Base-by-base conservation (phyloP, 2,329 filamentous ascomycete genomes). In the Blumeria graminis region DNA sequence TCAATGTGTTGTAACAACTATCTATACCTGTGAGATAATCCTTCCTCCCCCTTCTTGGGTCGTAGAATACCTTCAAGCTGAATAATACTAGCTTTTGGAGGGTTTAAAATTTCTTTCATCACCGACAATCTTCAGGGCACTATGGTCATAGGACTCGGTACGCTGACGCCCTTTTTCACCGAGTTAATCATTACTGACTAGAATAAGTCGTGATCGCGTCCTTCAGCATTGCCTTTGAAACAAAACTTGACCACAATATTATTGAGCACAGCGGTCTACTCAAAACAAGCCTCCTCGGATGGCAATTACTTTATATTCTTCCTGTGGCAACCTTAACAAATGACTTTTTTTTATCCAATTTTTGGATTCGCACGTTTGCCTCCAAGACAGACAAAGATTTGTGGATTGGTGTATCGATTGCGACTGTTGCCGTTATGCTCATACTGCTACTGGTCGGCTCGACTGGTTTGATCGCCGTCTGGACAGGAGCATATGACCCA, bases 241-340 rank as follows among this genome's bases (percentile, higher is more conserved):
- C 82, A 5, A 70, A 86, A 34, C 83, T 92, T 60, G 76, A 89
- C 64, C 76, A 73, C 34, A 75, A 74, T 39, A 72, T 86, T 11
- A 79, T 92, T 62, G 77, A 77, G 0, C 70, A 77, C 5, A 88
- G 84, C 0, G 80, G 80, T 8, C 75, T 86, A 32, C 76, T 82
- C n/a, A 72, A 86, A 48, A 63, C 81, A 5, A 84, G 71, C 57
- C 73, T 87, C 1, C 73, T 92, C 1, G 86, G 86, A 56, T 92
- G 86, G 84, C 86, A 92, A 68, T 76, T 92, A 13, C 71, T 92
- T 38, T 92, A 90, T 70, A 90, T 92, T 61, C 74, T 92, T 1
- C 84, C 86, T 0, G 76, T 92, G 6, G 86, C 86, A 48, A 77
- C 92, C 60, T 66, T 89, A 57, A 89, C 85, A 58, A 92, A 90